Evolutionary conservation across 768 basidiomycete species (phyloP), one percentile per base, ranked within the genome.

Genomic region (Pleurotus cornucopiae): DNA sequence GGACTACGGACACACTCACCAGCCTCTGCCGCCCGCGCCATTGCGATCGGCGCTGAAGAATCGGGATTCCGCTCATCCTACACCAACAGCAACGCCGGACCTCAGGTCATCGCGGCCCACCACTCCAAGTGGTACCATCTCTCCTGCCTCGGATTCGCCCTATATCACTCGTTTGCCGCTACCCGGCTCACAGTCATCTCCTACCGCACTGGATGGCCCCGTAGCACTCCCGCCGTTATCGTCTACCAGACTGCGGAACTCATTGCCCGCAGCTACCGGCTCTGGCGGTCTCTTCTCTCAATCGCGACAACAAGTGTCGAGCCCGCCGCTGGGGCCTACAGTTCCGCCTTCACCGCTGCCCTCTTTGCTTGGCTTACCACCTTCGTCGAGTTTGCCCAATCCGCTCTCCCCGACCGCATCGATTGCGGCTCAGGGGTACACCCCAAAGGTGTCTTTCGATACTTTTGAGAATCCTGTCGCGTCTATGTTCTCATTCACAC

Each of bases 401-500:
- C 62, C 52, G 25, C 58, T 59, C 4, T 53, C 61, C 44, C 49
- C 55, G 6, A 54, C 60, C 46, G 41, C 47, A 44, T 63, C 61
- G 58, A 57, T 49, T 54, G 67, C 60, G 11, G 51, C 51, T 40
- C 63, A 66, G 11, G 70, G 72, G 1, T 83, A 81, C 63, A 86
- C 82, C 6, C 80, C 83, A 6, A 88, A 88, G 63, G 91, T 93
- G 20, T 89, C 89, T 2, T 92, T 92, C 66, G 91, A 93, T 67
- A 93, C 91, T 0, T 91, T 94, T 55, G 89, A 91, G 72, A 90
- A 91, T 67, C 78, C 85, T 9, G 82, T 77, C 21, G 87, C 88
- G 5, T 80, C 81, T 66, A 90, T 94, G 88, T 93, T 94, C 72
- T 87, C 84, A n/a, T 92, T 85, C 64, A 92, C 91, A 0, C 80